These are phyloP conservation scores for Fusarium albosuccineum DNA, from an alignment of 2,329 filamentous ascomycete species.

Conservation along the genomic window DNA sequence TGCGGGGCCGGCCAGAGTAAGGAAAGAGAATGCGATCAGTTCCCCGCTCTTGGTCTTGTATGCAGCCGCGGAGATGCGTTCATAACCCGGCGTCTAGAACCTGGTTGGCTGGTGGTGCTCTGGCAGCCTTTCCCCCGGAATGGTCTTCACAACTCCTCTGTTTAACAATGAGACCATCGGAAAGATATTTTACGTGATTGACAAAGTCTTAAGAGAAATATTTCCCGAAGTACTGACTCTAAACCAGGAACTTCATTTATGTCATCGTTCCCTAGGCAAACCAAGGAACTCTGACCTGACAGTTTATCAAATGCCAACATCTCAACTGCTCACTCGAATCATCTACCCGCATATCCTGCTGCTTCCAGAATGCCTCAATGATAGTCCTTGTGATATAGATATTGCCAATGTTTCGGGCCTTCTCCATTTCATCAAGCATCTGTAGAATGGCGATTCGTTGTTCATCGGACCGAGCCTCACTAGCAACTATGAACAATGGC, in stretches of 20 bases:
- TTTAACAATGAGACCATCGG: no score
- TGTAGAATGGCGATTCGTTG: conserved; percentile 56
- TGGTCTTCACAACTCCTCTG: no score
- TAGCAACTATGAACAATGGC: conserved; percentile 61
- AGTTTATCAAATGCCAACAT: conserved; percentile 6
- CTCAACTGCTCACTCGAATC: not conserved
- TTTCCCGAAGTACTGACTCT: no score
- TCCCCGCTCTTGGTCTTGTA: conserved; percentile 2
- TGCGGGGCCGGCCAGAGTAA: not conserved
- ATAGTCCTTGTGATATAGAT: not conserved
- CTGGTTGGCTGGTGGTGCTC: no score
- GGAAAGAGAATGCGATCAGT: conserved; percentile 1
- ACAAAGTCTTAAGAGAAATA: no score
- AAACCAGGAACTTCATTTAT: no score
- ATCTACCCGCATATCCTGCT: conserved; percentile 1
- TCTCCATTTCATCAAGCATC: conserved; percentile 11
- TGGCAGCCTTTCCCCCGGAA: no score
- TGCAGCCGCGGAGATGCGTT: no score
- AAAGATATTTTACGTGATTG: no score
- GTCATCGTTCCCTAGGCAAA: not conserved
- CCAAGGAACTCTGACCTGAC: conserved; percentile 8
- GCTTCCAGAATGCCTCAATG: conserved; percentile 26
- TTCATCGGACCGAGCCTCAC: conserved; percentile 57
- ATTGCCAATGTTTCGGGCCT: not conserved
- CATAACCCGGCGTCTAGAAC: no score